Evolutionary conservation across 441 rosid genomes (phyloP).

Genomic region (Melastoma candidum): DNA sequence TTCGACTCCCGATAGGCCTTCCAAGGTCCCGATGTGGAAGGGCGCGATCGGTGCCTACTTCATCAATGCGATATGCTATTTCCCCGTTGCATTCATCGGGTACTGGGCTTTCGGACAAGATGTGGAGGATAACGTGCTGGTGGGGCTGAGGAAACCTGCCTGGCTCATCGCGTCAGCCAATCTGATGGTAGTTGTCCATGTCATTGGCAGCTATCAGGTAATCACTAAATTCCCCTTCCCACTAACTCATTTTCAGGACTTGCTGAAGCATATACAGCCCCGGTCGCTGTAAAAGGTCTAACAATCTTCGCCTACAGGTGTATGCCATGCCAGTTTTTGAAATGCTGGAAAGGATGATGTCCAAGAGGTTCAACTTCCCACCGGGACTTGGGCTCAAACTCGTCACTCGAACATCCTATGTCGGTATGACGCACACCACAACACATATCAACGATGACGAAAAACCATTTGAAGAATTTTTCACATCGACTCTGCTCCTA

Average conservation of each 20-base stretch:
- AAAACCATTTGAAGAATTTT: not conserved
- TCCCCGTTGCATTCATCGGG: slow-evolving; percentile 79
- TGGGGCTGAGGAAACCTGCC: slow-evolving; percentile 46
- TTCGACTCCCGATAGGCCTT: slow-evolving; percentile 75
- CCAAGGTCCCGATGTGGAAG: slow-evolving; percentile 81
- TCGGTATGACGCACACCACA: slow-evolving; percentile 37
- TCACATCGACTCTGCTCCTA: not conserved
- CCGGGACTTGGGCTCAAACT: slow-evolving; percentile 51
- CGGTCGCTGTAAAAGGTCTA: too few relatives aligned
- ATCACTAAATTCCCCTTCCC: too few relatives aligned
- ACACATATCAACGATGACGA: not conserved
- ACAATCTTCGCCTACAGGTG: slow-evolving; percentile 28
- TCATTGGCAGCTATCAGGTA: slow-evolving; percentile 91
- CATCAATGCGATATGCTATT: slow-evolving; percentile 78
- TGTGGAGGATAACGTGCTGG: slow-evolving; percentile 71
- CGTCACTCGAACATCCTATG: slow-evolving; percentile 63
- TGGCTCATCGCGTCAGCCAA: slow-evolving; percentile 95
- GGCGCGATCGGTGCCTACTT: slow-evolving; percentile 79
- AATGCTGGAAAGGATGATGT: slow-evolving; percentile 53
- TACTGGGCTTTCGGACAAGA: slow-evolving; percentile 93
- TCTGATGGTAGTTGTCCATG: slow-evolving; percentile 87
- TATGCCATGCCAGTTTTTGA: slow-evolving; percentile 89
- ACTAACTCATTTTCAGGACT: too few relatives aligned
- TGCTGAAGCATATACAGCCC: too few relatives aligned
- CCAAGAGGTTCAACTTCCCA: slow-evolving; percentile 39